Evolutionary conservation across 1,139 yeast species (phyloP), one percentile per base, ranked within the genome.

Genomic region (Kazachstania sp.): DNA sequence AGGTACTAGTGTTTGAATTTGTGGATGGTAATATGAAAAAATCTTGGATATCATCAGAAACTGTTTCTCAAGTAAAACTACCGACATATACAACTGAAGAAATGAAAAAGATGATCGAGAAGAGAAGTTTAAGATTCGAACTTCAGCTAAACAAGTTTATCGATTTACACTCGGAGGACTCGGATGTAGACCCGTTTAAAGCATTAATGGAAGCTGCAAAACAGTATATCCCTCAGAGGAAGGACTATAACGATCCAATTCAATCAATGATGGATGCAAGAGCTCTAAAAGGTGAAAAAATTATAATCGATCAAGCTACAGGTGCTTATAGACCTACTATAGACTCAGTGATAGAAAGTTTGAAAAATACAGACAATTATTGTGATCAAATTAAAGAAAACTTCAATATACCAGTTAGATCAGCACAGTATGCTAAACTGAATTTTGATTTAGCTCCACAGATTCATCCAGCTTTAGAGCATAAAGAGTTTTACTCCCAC

Each of bases 1-100:
- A 82, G 54, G 58, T 86, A 3, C 69, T 88, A 26, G 71, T 87
- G 1, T 83, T 88, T 61, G 95, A 85, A 57, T 86, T 88, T 62
- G 72, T 78, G 18, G 96, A 88, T 64, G 86, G 87, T 3, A 70
- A 74, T 46, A 64, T 76, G 58, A 63, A 68, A 45, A 70, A 72
- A 44, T 65, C 74, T 2, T 68, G 70, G 58, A 62, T 71, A 1
- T 63, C 66, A 44, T 55, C 66, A 4, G 57, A 66, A 65, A 61
- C 47, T 56, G 51, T 47, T 57, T 67, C 15, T 19, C 69, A 63
- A 34, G 56, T 73, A 50, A 68, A 60, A 44, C 47, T 72, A 37
- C 81, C 81, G 1, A 64, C 65, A 0, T 75, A 71, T 53, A 67
- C 74, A 0, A 64, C 75, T 0, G 77, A 72, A 2, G 73, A 74